These are phyloP conservation scores for Auriscalpium vulgare DNA, from an alignment of 768 basidiomycete genomes.

Conservation along the genomic window DNA sequence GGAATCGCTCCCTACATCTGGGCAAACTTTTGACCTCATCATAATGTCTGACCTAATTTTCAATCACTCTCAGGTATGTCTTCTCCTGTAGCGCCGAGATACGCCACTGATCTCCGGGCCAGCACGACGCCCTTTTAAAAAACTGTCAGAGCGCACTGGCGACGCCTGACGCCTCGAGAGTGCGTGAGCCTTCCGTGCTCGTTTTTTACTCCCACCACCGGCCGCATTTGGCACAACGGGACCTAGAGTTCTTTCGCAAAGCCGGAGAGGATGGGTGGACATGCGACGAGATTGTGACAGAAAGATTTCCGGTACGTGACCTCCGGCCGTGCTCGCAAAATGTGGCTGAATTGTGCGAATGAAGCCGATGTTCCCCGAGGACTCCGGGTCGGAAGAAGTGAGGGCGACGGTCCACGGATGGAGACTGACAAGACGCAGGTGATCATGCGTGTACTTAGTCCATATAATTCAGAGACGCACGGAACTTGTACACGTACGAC, in stretches of 20 bases:
- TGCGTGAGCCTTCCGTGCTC: slow-evolving; percentile 40
- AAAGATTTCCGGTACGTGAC: slow-evolving; percentile 52
- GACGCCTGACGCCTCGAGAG: slow-evolving; percentile 1
- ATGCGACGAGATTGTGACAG: slow-evolving; percentile 60
- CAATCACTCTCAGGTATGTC: slow-evolving; percentile 80
- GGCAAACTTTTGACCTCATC: slow-evolving; percentile 59
- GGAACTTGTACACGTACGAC: too few species aligned
- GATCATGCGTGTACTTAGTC: too few species aligned
- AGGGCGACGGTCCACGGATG: slow-evolving; percentile 84
- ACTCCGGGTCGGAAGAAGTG: slow-evolving; percentile 69
- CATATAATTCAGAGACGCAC: too few species aligned
- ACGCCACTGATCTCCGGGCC: not conserved
- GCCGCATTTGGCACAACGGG: slow-evolving; percentile 73
- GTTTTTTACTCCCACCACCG: slow-evolving; percentile 90
- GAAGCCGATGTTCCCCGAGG: slow-evolving; percentile 87
- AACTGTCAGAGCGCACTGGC: slow-evolving; percentile 50
- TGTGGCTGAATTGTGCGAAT: not conserved
- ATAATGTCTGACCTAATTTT: slow-evolving; percentile 92
- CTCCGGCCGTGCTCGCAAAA: not conserved
- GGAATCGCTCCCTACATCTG: slow-evolving; percentile 18
- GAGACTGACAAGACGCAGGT: slow-evolving; percentile 36
- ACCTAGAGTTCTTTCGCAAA: slow-evolving; percentile 73
- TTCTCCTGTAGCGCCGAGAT: not conserved
- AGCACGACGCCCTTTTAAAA: slow-evolving; percentile 78
- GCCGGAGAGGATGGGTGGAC: slow-evolving; percentile 60